These are phyloP conservation scores for Stenogyne calaminthoides DNA, from an alignment of 305 asterid genomes.

Conservation along the genomic window DNA sequence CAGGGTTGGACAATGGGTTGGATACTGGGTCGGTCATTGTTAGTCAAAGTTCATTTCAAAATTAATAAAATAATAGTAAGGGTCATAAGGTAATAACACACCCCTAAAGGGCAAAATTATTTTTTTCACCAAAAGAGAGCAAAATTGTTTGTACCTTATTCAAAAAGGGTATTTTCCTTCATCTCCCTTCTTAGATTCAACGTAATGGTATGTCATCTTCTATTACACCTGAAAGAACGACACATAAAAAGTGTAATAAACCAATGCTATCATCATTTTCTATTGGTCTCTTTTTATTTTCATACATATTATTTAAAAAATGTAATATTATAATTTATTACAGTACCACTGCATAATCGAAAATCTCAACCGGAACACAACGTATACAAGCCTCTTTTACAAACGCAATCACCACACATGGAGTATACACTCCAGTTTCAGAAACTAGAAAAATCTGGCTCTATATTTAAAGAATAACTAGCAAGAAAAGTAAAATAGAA, in stretches of 20 bases:
- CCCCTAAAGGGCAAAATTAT: too few species aligned
- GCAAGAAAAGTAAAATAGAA: background rate
- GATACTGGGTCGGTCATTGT: too few species aligned
- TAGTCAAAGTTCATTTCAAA: too few species aligned
- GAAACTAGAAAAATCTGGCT: background rate
- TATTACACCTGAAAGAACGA: background rate
- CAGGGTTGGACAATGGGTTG: too few species aligned
- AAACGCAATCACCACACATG: constrained; percentile 5
- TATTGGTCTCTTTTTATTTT: background rate
- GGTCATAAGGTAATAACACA: too few species aligned
- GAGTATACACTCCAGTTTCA: background rate
- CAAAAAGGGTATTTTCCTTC: too few species aligned
- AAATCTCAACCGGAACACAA: background rate
- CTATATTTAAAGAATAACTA: background rate
- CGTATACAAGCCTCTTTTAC: background rate
- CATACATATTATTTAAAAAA: background rate
- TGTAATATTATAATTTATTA: background rate
- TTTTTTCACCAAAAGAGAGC: too few species aligned
- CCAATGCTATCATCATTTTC: background rate
- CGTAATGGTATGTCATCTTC: background rate
- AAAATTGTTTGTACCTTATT: too few species aligned
- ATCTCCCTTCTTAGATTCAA: too few species aligned
- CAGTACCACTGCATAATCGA: background rate
- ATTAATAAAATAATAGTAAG: too few species aligned
- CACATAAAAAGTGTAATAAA: background rate